Percentiles rank a stretch among this genome's conserved stretches.
phyloP scores from a whole-genome alignment of 768 basidiomycete species.

The Dacryopinax primogenitus region DNA sequence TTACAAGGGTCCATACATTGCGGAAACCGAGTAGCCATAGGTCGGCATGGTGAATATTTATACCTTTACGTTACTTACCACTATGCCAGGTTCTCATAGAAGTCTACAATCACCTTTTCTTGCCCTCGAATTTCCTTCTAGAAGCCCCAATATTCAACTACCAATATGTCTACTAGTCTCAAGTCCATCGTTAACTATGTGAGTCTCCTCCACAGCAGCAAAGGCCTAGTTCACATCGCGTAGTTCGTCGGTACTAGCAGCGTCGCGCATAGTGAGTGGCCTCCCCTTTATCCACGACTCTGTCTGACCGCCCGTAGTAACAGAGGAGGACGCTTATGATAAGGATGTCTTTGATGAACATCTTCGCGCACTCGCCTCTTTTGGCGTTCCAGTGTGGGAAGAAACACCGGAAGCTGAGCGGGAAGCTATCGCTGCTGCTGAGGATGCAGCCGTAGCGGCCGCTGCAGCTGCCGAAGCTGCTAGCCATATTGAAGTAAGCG shows the following conservation, averaged over 20 bases:
- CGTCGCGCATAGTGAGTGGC: not conserved
- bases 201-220: not conserved
- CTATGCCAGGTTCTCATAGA: not conserved
- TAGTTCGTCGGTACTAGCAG: not conserved
- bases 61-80: not conserved
- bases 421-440: constrained; percentile 7
- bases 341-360: not conserved
- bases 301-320: not conserved
- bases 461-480: no score
- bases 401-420: constrained; percentile 14
- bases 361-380: not conserved
- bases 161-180: not conserved
- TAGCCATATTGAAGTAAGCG: no score
- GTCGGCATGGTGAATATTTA: not conserved
- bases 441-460: constrained; percentile 11
- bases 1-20: not conserved
- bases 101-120: not conserved
- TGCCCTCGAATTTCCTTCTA: not conserved
- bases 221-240: not conserved
- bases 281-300: not conserved
- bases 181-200: not conserved
- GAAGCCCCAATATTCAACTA: not conserved
- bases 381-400: constrained; percentile 16
- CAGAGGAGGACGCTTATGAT: not conserved
- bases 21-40: not conserved